Evolutionary conservation across 2,329 filamentous ascomycete genomes (phyloP).

Genomic region (Tolypocladium guangdongense): DNA sequence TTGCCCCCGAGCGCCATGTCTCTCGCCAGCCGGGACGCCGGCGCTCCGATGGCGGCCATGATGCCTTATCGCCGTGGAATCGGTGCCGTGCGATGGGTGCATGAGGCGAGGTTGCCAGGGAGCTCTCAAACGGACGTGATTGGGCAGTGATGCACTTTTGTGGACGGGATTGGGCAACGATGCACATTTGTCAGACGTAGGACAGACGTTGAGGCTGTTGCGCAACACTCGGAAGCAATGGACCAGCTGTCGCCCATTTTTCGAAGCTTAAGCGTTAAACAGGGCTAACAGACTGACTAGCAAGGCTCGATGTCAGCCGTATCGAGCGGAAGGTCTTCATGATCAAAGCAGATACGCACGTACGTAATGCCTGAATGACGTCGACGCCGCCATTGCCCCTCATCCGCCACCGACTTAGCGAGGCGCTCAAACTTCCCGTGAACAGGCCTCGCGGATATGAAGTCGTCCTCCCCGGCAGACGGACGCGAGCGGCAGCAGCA

Average conservation of each 20-base stretch:
- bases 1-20: conserved; percentile 20
- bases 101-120: neutral
- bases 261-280: neutral
- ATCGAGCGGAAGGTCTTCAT: too few relatives aligned
- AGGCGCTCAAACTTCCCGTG: too few relatives aligned
- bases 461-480: neutral
- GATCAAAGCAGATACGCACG: neutral
- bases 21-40: conserved; percentile 19
- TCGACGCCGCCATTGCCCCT: neutral
- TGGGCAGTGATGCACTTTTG: neutral
- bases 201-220: neutral
- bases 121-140: neutral
- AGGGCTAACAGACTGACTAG: neutral
- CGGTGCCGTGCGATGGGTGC: neutral
- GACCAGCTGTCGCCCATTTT: neutral
- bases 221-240: neutral
- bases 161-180: neutral
- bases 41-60: conserved; percentile 11
- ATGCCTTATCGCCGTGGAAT: conserved; percentile 1
- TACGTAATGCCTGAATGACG: too few relatives aligned
- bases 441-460: too few relatives aligned
- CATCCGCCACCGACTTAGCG: neutral
- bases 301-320: neutral
- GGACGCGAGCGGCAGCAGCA: conserved; percentile 1
- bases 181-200: neutral